Evolutionary conservation across 192 early-diverging fungal species (phyloP), one percentile per base, ranked within the genome.

Genomic region (Coemansia pectinata): DNA sequence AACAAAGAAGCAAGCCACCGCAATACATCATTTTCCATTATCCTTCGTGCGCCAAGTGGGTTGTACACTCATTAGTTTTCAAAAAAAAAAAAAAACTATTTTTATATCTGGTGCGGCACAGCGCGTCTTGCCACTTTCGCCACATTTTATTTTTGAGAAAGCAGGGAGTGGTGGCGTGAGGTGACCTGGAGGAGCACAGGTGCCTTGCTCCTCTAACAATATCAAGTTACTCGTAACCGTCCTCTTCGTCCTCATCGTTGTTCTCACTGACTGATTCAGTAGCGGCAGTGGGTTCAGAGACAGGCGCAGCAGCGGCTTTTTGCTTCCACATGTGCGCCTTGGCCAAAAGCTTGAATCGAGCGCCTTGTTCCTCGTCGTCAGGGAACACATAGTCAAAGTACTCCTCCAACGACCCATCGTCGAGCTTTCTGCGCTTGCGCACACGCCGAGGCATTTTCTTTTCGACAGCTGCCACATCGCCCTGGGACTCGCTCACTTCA

Each of bases 361-460:
- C 88, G 39, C 89, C 87, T 57, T 96, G 91, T 6, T 85, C 85
- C 69, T 96, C 90, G 68, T 99, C 98, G 65, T 99, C 98, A 33
- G 96, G 95, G 79, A 97, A 99, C 58, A 99, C 91, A 77, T 98
- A 98, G 70, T 98, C 97, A 86, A 92, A 95, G 88, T 96, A 99
- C 87, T 99, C 98, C 76, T 99, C 98, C 90, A 92, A 88, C 25
- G 91, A 87, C 33, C 84, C 85, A 21, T 83, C 86, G 21, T 84
- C 85, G 19, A 84, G 72, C 65, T 86, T 82, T 48, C 96, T 86
- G 66, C 95, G 87, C 76, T 91, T 93, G 79, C 96, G 96, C 78
- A 99, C 95, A 50, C 93, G 87, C 61, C 90, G 89, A 40, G 98
- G 98, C 90, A 95, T 89, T 68, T 89, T 88, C 17, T 69, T 76